Evolutionary conservation across 1,139 yeast genomes (phyloP).

Genomic region (Zygoascus meyerae): DNA sequence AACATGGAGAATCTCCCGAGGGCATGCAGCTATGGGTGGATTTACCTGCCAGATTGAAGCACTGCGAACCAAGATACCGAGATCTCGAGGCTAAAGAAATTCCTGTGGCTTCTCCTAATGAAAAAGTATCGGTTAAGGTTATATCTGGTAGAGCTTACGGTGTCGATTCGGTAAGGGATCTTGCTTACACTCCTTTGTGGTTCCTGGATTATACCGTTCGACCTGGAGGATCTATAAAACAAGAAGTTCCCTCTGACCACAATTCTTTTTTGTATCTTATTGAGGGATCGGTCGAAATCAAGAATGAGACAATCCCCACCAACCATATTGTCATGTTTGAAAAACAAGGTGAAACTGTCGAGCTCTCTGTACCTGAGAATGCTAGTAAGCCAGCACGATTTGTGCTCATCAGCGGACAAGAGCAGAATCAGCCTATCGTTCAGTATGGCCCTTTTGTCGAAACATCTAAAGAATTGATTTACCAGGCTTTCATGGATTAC

Average conservation of each 20-base stretch:
- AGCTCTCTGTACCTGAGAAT: conserved; percentile 24
- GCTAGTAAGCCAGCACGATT: conserved; percentile 43
- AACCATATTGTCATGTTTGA: conserved; percentile 46
- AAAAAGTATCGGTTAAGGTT: conserved; percentile 61
- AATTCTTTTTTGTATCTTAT: conserved; percentile 70
- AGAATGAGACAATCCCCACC: conserved; percentile 36
- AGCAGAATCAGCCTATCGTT: conserved; percentile 67
- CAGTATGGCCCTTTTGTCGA: conserved; percentile 93
- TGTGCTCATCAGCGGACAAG: conserved; percentile 70
- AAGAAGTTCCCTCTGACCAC: conserved; percentile 55
- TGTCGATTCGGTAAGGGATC: conserved; percentile 61
- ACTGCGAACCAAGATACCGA: conserved; percentile 71
- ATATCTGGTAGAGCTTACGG: conserved; percentile 78
- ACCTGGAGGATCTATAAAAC: conserved; percentile 64
- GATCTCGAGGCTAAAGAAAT: conserved; percentile 68
- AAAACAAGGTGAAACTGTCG: conserved; percentile 25
- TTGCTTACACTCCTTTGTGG: conserved; percentile 81
- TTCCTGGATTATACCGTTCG: conserved; percentile 61
- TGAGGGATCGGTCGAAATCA: conserved; percentile 54
- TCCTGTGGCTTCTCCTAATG: conserved; percentile 62
- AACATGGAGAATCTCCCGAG: conserved; percentile 41
- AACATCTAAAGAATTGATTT: conserved; percentile 53
- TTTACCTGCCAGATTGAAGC: conserved; percentile 64
- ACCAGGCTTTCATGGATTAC: conserved; percentile 65
- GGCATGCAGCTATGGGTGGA: conserved; percentile 95